Evolutionary conservation across 768 basidiomycete species (phyloP).

Genomic region (Boletus patriciae): DNA sequence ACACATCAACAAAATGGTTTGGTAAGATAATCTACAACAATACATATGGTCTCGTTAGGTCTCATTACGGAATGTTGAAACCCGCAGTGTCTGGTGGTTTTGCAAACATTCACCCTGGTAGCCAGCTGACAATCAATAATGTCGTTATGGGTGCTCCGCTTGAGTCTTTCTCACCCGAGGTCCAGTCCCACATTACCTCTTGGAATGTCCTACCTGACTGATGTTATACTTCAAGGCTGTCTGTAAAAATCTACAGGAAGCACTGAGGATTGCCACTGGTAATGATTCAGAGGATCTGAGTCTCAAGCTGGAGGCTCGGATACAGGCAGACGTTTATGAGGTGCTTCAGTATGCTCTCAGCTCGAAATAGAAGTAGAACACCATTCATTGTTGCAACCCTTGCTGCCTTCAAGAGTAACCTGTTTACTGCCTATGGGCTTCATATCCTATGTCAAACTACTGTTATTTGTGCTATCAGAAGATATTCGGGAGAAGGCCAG

Average conservation of each 20-base stretch:
- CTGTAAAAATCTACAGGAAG: conserved; percentile 86
- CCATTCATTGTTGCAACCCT: too few relatives aligned
- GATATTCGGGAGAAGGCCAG: too few relatives aligned
- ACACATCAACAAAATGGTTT: conserved; percentile 91
- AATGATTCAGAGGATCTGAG: conserved; percentile 68
- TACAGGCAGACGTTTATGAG: too few relatives aligned
- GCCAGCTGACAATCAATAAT: conserved; percentile 87
- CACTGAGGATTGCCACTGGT: conserved; percentile 74
- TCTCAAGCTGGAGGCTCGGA: too few relatives aligned
- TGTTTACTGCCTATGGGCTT: too few relatives aligned
- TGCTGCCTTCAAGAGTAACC: too few relatives aligned
- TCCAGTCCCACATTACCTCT: conserved; percentile 35
- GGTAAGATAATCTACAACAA: conserved; percentile 38
- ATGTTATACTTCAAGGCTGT: conserved; percentile 60
- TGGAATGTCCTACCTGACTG: conserved; percentile 1
- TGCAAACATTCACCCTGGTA: conserved; percentile 96
- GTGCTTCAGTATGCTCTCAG: too few relatives aligned
- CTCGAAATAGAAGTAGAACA: neutral
- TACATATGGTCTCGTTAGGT: neutral
- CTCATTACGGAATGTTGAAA: neutral
- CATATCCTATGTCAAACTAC: too few relatives aligned
- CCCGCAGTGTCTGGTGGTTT: conserved; percentile 91
- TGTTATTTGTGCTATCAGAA: too few relatives aligned
- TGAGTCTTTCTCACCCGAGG: conserved; percentile 88
- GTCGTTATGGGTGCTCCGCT: conserved; percentile 94